These are phyloP conservation scores for Casaregolazyma suthepensis DNA, from an alignment of 1,139 yeast species.

Conservation along the genomic window DNA sequence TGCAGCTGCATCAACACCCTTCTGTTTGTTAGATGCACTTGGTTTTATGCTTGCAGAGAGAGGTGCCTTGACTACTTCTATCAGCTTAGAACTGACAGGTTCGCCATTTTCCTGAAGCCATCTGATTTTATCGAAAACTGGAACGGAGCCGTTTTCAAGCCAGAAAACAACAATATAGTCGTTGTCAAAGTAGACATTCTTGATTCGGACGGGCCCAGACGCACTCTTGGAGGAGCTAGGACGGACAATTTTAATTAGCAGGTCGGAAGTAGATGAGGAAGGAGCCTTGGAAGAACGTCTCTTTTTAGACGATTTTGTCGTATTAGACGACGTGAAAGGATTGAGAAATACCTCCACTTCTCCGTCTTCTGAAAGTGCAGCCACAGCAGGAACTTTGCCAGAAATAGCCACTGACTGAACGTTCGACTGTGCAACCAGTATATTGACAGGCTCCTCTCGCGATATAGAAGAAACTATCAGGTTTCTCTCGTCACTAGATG, in stretches of 20 bases:
- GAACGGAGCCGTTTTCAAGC: constrained; percentile 64
- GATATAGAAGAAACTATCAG: constrained; percentile 58
- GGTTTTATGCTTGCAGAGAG: constrained; percentile 12
- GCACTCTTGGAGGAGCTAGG: constrained; percentile 31
- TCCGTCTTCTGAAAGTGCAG: constrained; percentile 61
- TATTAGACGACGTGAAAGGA: constrained; percentile 35
- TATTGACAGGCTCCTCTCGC: constrained; percentile 37
- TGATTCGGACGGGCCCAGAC: constrained; percentile 36
- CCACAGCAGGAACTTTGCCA: constrained; percentile 39
- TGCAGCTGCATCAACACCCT: constrained; percentile 70
- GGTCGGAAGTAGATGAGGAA: constrained; percentile 21
- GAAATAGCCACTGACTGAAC: constrained; percentile 40
- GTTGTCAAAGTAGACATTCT: constrained; percentile 39
- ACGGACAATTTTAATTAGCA: constrained; percentile 19
- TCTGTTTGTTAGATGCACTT: constrained; percentile 25
- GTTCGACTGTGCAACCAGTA: constrained; percentile 63
- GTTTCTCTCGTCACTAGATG: constrained; percentile 74
- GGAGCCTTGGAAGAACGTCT: constrained; percentile 12
- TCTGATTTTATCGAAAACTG: constrained; percentile 54
- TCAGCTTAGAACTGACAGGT: constrained; percentile 15
- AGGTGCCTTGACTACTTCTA: constrained; percentile 20
- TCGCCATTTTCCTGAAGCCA: constrained; percentile 43
- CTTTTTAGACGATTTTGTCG: not conserved
- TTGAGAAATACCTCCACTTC: constrained; percentile 56
- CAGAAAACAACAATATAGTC: constrained; percentile 50